Evolutionary conservation across 352 stramenopile species (phyloP).

Genomic region (Phytopythium vexans): DNA sequence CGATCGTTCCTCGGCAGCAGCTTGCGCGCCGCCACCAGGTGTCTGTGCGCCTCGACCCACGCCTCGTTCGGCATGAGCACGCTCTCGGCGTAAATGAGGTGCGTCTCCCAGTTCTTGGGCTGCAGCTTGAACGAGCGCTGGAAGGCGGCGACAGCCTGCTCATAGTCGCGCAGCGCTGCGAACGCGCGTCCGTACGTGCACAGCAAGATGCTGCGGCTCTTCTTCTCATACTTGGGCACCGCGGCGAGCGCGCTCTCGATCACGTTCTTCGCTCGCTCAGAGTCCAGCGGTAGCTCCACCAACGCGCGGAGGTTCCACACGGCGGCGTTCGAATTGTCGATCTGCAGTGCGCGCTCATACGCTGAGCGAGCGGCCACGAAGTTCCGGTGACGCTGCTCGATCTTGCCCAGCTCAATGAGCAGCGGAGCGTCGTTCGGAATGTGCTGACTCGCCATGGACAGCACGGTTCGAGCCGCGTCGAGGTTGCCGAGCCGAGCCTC

Average conservation of each 20-base stretch:
- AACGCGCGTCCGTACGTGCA: constrained; percentile 82
- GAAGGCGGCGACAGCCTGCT: constrained; percentile 78
- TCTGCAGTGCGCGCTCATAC: constrained; percentile 70
- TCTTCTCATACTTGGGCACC: constrained; percentile 76
- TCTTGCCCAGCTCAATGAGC: constrained; percentile 76
- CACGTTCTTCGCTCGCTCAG: constrained; percentile 65
- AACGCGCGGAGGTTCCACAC: constrained; percentile 84
- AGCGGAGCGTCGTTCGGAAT: constrained; percentile 63
- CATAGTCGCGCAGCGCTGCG: constrained; percentile 58
- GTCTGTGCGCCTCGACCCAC: constrained; percentile 68
- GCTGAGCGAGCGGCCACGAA: constrained; percentile 50
- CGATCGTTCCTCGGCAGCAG: constrained; percentile 55
- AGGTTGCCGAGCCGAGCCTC: constrained; percentile 58
- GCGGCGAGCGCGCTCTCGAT: constrained; percentile 67
- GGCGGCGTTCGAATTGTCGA: constrained; percentile 58
- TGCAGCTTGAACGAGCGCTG: constrained; percentile 76
- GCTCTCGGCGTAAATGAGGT: constrained; percentile 81
- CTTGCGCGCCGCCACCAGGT: constrained; percentile 56
- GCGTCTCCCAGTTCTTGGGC: constrained; percentile 80
- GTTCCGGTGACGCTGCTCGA: constrained; percentile 72
- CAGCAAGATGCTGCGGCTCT: constrained; percentile 81
- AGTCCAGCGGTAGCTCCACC: constrained; percentile 62
- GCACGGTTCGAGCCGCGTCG: constrained; percentile 57
- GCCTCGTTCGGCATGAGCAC: constrained; percentile 72
- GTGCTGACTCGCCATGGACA: constrained; percentile 65